Evolutionary conservation across 768 basidiomycete genomes (phyloP), one percentile per base, ranked within the genome.

Genomic region (Trichaptum fuscoviolaceum): DNA sequence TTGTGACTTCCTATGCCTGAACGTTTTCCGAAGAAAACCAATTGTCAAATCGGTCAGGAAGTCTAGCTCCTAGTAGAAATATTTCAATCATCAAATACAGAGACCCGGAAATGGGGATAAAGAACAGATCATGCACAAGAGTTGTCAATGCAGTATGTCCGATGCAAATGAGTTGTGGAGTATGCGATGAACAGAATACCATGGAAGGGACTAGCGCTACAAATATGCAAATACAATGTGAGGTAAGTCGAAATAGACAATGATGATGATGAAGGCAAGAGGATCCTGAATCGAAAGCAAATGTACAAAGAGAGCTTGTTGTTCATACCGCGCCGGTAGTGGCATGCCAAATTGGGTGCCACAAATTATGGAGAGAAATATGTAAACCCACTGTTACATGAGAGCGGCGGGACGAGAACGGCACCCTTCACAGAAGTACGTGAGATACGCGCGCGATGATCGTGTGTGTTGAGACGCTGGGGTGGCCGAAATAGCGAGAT

Each of bases 171-270:
- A 52, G 42, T 52, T 6, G 20, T 52, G 42, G 42, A 12, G 10
- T 5, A 52, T 52, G 42, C 42, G 42, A 52, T 52, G 42, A 52
- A 52, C 42, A 52, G 42, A 52, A 52, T 52, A 52, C 42, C 42
- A 52, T 52, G 42, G 42, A 52, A 52, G 42, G 42, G 42, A 52
- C 42, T 52, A 52, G 42, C 42, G 42, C 42, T 52, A 52, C 42
- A 52, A 20, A 52, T 12, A 52, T 52, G 15, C 42, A 6, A 52
- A 52, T 52, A 52, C 42, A 52, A 52, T 20, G 10, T 5, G 42
- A 52, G 42, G 42, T 3, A 15, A 20, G 20, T 12, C 3, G 3
- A 12, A 20, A 52, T 52, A 20, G 20, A 5, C 3, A 3, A 12
- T 52, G 42, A 52, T 52, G 42, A 52, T 12, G 5, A 52, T 52